Evolutionary conservation across 192 early-diverging fungal genomes (phyloP).

Genomic region (Coemansia sp.): DNA sequence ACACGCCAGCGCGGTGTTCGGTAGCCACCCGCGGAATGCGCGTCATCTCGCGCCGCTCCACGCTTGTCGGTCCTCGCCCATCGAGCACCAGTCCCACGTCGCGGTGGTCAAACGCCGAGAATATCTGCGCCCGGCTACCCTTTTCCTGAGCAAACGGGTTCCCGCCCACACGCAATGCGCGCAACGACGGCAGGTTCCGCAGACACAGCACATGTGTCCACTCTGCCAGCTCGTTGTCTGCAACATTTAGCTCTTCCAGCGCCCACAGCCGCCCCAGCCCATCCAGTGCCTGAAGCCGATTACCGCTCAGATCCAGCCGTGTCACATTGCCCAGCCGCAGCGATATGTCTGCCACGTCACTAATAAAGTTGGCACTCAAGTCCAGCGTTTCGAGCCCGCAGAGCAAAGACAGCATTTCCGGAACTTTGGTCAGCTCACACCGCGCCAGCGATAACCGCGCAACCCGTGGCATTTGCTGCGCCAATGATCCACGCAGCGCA

Average conservation of each 20-base stretch:
- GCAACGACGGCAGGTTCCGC: constrained; percentile 45
- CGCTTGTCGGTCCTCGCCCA: constrained; percentile 25
- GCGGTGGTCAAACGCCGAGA: constrained; percentile 51
- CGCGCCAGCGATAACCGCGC: constrained; percentile 40
- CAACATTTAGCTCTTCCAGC: constrained; percentile 36
- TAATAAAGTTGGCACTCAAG: constrained; percentile 31
- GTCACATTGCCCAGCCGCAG: constrained; percentile 34
- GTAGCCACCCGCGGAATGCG: constrained; percentile 48
- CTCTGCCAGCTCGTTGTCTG: constrained; percentile 25
- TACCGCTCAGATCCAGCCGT: constrained; percentile 32
- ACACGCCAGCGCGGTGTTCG: constrained; percentile 14
- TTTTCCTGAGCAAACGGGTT: constrained; percentile 38
- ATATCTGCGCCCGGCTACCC: constrained; percentile 31
- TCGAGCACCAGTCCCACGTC: constrained; percentile 41
- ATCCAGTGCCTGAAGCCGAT: constrained; percentile 21
- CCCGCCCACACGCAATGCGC: constrained; percentile 23
- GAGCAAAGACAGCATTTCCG: constrained; percentile 25
- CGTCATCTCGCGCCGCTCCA: constrained; percentile 47
- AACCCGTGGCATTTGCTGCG: constrained; percentile 18
- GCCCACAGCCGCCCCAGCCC: constrained; percentile 49
- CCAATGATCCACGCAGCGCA: constrained; percentile 20
- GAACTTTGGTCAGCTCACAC: constrained; percentile 43
- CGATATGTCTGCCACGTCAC: constrained; percentile 30
- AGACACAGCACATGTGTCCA: constrained; percentile 28
- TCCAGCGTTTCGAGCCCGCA: constrained; percentile 44